phyloP scores from a whole-genome alignment of 83 land plant species.

The Isoetes engelmannii region DNA sequence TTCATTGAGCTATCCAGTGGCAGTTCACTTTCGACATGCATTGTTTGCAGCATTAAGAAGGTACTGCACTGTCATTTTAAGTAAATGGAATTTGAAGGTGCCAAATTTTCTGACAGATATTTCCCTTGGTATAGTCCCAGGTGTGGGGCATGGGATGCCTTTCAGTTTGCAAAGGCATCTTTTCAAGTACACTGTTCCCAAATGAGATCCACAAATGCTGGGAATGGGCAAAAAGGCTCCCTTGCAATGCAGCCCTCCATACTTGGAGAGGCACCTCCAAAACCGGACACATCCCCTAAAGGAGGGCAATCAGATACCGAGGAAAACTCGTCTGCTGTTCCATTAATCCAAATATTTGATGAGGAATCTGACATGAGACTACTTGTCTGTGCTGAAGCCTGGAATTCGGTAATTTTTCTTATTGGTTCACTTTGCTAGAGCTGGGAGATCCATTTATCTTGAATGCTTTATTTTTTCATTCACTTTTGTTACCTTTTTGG shows the following conservation, averaged over 20 bases:
- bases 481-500: no score
- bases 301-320: conserved; percentile 16
- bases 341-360: conserved; percentile 33
- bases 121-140: conserved; percentile 21
- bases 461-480: no score
- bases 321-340: conserved; percentile 13
- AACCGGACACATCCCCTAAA: conserved; percentile 13
- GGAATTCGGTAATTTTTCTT: conserved; percentile 23
- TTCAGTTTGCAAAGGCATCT: conserved; percentile 35
- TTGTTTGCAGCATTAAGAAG: conserved; percentile 28
- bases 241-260: conserved; percentile 19
- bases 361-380: conserved; percentile 31
- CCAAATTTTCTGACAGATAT: not conserved
- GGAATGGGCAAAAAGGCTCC: conserved; percentile 13
- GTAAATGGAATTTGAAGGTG: not conserved
- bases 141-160: conserved; percentile 30
- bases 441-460: not conserved
- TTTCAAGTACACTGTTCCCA: conserved; percentile 29
- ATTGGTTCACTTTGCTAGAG: not conserved
- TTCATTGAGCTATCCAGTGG: conserved; percentile 14
- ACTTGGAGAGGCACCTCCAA: conserved; percentile 22
- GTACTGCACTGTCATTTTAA: conserved; percentile 9
- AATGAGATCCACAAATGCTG: not conserved
- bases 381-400: conserved; percentile 35
- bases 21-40: conserved; percentile 35